Base-by-base conservation (phyloP, 2,329 filamentous ascomycete genomes). In the Neonectria faginata region DNA sequence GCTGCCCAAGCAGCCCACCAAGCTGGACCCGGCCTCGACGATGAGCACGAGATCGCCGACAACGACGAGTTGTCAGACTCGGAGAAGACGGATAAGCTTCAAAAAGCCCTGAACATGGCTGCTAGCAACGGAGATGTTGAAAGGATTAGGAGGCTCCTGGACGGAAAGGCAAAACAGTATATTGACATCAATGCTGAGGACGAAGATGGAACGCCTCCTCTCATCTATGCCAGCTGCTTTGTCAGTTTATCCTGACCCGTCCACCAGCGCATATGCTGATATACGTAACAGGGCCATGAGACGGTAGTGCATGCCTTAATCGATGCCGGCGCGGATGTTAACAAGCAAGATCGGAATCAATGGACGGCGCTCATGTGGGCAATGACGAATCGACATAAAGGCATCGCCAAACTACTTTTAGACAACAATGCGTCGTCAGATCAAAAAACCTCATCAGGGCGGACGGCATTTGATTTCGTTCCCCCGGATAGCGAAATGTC, bases 311-410 rank as follows among this genome's bases (percentile, higher is more conserved):
- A 91, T 64, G 89, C 91, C 41, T 86, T 99, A 56, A 88, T 99
- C 57, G 88, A 93, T 64, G 93, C 93, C 10, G 94, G 95, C 25
- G 95, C 91, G 42, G 88, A 93, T 73, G 94, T 98, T 57, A 94
- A 99, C 80, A 91, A 91, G 73, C 95, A 98, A 79, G 96, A 99
- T 77, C 92, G 91, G 67, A 98, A 98, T 76, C 91, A 97, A 76
- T 99, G 96, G 96, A 98, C 93, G 74, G 92, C 96, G 14, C 85
- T 99, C 66, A 99, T 99, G 94, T 99, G 96, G 96, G 95, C 96
- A 54, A 98, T 98, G 93, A 99, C 96, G 60, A 99, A 99, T 79
- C 85, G 94, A 62, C 96, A 99, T 80, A 98, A 98, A 80, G 90
- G 90, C 52, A 99, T 99, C 70, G 94, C 95, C 39, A 98, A 98